Percentiles rank a stretch among this genome's conserved stretches.
phyloP scores from a whole-genome alignment of 2,329 filamentous ascomycete species.

The Neoarthrinium moseri region DNA sequence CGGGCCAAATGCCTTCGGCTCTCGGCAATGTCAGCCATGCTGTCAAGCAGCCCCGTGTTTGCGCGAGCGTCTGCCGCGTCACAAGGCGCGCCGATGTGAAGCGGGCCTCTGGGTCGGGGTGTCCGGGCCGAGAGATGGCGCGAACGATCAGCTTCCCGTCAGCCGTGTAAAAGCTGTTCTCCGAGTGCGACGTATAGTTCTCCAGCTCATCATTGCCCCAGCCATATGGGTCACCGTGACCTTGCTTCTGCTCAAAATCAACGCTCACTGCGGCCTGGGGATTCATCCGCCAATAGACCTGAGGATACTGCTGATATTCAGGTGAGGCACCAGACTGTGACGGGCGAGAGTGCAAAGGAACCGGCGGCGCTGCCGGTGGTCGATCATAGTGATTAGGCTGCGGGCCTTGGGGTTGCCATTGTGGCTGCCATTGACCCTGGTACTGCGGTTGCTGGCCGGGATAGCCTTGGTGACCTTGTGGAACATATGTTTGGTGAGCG shows the following conservation, averaged over 20 bases:
- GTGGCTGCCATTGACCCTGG: conserved; percentile 17
- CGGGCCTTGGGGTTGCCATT: conserved; percentile 4
- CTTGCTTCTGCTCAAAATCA: conserved; percentile 54
- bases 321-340: neutral
- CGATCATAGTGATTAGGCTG: conserved; percentile 17
- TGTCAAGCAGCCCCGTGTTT: conserved; percentile 50
- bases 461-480: conserved; percentile 18
- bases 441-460: conserved; percentile 19
- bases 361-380: conserved; percentile 17
- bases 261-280: conserved; percentile 43
- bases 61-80: conserved; percentile 47
- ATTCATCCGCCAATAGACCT: conserved; percentile 51
- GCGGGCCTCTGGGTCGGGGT: conserved; percentile 35
- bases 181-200: conserved; percentile 48
- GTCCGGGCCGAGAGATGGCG: conserved; percentile 39
- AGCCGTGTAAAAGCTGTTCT: conserved; percentile 54
- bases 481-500: conserved; percentile 15
- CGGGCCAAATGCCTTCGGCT: conserved; percentile 58
- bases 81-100: conserved; percentile 57
- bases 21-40: conserved; percentile 51
- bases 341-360: conserved; percentile 18
- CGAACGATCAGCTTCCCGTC: conserved; percentile 52
- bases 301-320: conserved; percentile 10
- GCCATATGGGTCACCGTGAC: conserved; percentile 51
- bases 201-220: conserved; percentile 63